These are phyloP conservation scores for Silene conica DNA, from an alignment of 148 eudicot genomes.

Conservation along the genomic window DNA sequence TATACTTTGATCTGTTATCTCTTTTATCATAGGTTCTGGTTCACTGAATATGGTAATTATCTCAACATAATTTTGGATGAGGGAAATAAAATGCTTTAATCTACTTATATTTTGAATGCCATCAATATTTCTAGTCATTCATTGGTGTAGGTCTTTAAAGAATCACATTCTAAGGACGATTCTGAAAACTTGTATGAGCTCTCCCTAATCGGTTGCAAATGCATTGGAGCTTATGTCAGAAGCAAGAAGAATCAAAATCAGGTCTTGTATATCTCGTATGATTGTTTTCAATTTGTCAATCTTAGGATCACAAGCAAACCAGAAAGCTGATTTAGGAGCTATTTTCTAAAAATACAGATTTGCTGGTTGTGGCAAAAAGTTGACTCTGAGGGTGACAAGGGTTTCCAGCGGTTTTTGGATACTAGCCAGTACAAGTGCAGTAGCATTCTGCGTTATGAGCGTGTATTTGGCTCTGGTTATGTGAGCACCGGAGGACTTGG, in stretches of 20 bases:
- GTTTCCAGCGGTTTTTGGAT: slow-evolving; percentile 88
- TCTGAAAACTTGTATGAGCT: slow-evolving; percentile 81
- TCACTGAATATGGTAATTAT: not conserved
- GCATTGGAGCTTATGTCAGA: slow-evolving; percentile 95
- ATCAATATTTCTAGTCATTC: slow-evolving; percentile 8
- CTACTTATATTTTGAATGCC: not conserved
- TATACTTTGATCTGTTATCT: not conserved
- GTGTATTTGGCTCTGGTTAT: slow-evolving; percentile 85
- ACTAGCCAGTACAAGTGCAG: slow-evolving; percentile 81
- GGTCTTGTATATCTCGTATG: slow-evolving; percentile 34
- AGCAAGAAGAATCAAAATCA: slow-evolving; percentile 98
- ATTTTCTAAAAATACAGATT: slow-evolving; percentile 48
- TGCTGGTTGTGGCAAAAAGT: slow-evolving; percentile 98
- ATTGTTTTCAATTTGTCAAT: not conserved
- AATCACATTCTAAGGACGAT: slow-evolving; percentile 49
- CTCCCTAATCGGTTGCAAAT: slow-evolving; percentile 77
- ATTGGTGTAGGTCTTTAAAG: slow-evolving; percentile 71
- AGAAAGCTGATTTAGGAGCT: not conserved
- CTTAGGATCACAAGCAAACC: not conserved
- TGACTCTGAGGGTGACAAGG: slow-evolving; percentile 66
- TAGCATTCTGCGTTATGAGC: slow-evolving; percentile 90
- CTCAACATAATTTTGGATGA: no score
- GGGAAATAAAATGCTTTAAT: no score
- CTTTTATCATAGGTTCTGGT: no score
- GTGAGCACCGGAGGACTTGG: slow-evolving; percentile 99